Conservation (phyloP, 148 eudicot genomes). For the Silene uniflora region DNA sequence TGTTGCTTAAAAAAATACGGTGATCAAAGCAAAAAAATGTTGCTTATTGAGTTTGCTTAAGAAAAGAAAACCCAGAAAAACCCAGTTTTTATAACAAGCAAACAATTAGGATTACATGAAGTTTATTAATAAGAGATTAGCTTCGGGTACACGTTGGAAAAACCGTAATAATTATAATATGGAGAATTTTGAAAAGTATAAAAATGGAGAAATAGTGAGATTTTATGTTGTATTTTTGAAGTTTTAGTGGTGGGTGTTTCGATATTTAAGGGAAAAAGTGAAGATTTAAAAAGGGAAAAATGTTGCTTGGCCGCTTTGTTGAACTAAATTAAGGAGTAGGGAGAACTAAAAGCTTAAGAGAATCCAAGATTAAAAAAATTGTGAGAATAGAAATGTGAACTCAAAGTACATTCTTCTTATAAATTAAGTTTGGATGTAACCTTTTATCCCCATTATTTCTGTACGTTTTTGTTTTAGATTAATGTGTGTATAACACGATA, state of each 20-base stretch:
- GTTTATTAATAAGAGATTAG: neutral
- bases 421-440: no score
- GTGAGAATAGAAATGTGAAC: neutral
- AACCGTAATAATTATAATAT: no score
- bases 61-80: neutral
- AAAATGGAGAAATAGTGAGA: neutral
- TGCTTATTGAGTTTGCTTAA: neutral
- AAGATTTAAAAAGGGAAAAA: conserved; percentile 18
- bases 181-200: neutral
- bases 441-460: no score
- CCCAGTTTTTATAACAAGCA: conserved; percentile 1
- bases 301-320: conserved; percentile 30
- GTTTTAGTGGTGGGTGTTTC: neutral
- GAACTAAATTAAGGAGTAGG: conserved; percentile 13
- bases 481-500: no score
- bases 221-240: neutral
- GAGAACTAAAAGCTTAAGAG: neutral
- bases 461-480: no score
- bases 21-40: neutral
- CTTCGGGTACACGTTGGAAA: no score
- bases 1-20: conserved; percentile 18
- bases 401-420: neutral
- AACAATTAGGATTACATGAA: neutral
- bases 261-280: neutral
- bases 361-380: neutral